Evolutionary conservation across 805 yeast species (phyloP).

Genomic region (Wickerhamiella galacta): DNA sequence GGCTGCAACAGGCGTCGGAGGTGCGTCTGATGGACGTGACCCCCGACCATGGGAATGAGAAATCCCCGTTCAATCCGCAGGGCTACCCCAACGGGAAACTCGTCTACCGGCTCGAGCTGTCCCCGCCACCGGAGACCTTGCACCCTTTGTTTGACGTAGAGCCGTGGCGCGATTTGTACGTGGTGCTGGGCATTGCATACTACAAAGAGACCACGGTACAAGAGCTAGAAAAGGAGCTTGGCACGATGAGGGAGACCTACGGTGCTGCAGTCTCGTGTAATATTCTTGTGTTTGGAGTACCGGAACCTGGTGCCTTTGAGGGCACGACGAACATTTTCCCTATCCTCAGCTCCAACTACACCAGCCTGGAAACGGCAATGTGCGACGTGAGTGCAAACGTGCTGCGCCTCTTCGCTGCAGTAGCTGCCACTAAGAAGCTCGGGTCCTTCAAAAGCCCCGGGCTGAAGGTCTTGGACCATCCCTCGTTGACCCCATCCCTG

Average conservation of each 20-base stretch:
- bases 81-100: slow-evolving; percentile 67
- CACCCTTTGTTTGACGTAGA: slow-evolving; percentile 72
- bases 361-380: slow-evolving; percentile 41
- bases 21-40: slow-evolving; percentile 62
- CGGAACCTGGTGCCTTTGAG: slow-evolving; percentile 4
- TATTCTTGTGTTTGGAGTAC: slow-evolving; percentile 33
- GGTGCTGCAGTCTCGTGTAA: slow-evolving; percentile 2
- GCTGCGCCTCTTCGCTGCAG: slow-evolving; percentile 40
- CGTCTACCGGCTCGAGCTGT: slow-evolving; percentile 36
- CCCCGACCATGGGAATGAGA: slow-evolving; percentile 26
- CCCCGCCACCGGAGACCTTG: slow-evolving; percentile 36
- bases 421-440: slow-evolving; percentile 57
- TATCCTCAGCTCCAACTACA: slow-evolving; percentile 17
- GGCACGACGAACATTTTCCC: slow-evolving; percentile 12
- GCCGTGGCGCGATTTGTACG: slow-evolving; percentile 64
- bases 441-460: slow-evolving; percentile 72
- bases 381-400: slow-evolving; percentile 58
- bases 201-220: slow-evolving; percentile 14
- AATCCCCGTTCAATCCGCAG: slow-evolving; percentile 56
- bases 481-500: slow-evolving; percentile 1
- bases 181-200: slow-evolving; percentile 29
- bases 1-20: slow-evolving; percentile 36
- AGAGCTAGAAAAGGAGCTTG: slow-evolving; percentile 19
- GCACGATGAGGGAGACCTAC: slow-evolving; percentile 1
- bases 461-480: slow-evolving; percentile 15